Evolutionary conservation across 768 basidiomycete species (phyloP), one percentile per base, ranked within the genome.

Genomic region (Chiua virens): DNA sequence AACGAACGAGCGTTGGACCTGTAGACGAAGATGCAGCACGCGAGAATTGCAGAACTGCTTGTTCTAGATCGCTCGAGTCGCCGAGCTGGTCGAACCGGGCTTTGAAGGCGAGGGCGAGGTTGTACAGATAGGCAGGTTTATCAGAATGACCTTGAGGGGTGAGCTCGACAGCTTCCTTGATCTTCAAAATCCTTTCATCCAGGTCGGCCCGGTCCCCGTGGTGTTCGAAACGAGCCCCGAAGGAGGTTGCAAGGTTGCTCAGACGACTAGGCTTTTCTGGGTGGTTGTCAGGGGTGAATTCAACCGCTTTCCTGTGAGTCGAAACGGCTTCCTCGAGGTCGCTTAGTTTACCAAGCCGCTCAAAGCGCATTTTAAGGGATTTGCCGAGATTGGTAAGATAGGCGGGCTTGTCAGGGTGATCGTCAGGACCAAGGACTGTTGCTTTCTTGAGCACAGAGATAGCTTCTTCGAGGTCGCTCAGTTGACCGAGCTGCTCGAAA

Each of bases 141-240:
- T 34, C 32, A 15, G 32, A 34, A 32, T 62, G 52, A 11, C 45
- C 46, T 5, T 50, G 34, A 7, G 56, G 53, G 35, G 45, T 51
- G 32, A 60, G 44, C 23, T 40, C 13, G 3, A 57, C 50, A 3
- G 53, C 58, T 4, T 48, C 28, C 8, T 25, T 25, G 9, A 5
- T 7, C 23, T 8, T 28, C 2, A n/a, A 44, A 30, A 62, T 57
- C 3, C 48, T 23, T 52, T 52, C 25, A 21, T 39, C 28, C 8
- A 53, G 25, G 18, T 30, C 25, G 25, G 28, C 25, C 10, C n/a
- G 20, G 32, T 46, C 36, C 5, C 36, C 20, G 5, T 40, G 20
- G 4, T 21, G 47, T 15, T 30, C 5, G 22, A 40, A 47, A 32
- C 47, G 42, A 28, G 14, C n/a, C 2, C 25, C 17, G 5, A 43